phyloP scores from a whole-genome alignment of 2,329 filamentous ascomycete species.

The Pleurostoma richardsiae region DNA sequence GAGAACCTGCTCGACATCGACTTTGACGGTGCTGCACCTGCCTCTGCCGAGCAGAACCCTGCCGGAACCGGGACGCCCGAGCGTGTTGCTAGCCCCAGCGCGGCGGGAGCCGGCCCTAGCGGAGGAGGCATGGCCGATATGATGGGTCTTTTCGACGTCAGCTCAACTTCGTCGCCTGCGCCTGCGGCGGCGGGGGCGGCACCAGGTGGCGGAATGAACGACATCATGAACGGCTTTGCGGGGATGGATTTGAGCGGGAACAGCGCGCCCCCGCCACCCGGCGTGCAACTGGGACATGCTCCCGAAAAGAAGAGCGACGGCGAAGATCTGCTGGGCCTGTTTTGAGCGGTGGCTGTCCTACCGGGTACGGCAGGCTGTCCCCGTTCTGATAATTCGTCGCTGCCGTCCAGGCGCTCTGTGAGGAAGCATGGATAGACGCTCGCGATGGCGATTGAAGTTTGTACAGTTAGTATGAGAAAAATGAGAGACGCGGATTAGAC shows the following conservation, averaged over 20 bases:
- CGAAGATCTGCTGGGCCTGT: slow-evolving; percentile 58
- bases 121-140: slow-evolving; percentile 56
- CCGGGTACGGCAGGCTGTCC: too few species aligned
- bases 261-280: slow-evolving; percentile 60
- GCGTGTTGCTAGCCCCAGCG: slow-evolving; percentile 56
- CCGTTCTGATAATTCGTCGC: too few species aligned
- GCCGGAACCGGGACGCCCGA: slow-evolving; percentile 57
- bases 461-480: too few species aligned
- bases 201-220: slow-evolving; percentile 56
- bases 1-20: slow-evolving; percentile 96
- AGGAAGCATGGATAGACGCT: too few species aligned
- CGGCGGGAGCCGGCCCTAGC: slow-evolving; percentile 27
- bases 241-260: slow-evolving; percentile 68
- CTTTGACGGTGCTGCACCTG: slow-evolving; percentile 83
- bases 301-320: slow-evolving; percentile 46
- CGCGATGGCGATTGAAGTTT: too few species aligned
- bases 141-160: slow-evolving; percentile 63
- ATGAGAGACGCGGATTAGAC: too few species aligned
- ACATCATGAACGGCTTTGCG: slow-evolving; percentile 86
- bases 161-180: slow-evolving; percentile 40
- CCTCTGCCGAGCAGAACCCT: slow-evolving; percentile 63
- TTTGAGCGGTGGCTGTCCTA: slow-evolving; percentile 26
- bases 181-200: slow-evolving; percentile 31
- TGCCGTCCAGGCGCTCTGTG: too few species aligned
- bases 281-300: slow-evolving; percentile 47